Percentiles rank a stretch among this genome's conserved stretches.
These are phyloP conservation scores for Trifolium dubium DNA, from an alignment of 306 rosid species.

Conservation along the genomic window DNA sequence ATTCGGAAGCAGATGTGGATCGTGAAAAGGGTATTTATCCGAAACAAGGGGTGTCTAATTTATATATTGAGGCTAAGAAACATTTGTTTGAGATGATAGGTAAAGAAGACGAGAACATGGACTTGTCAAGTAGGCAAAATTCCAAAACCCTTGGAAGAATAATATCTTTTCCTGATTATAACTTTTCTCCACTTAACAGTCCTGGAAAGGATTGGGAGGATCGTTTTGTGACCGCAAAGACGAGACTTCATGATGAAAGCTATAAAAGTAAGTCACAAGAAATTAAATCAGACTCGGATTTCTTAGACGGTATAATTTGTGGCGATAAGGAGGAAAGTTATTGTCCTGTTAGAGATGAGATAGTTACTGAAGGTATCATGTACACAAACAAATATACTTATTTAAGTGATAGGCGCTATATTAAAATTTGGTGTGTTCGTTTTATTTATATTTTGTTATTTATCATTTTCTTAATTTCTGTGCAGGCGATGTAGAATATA, in stretches of 20 bases:
- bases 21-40: slow-evolving; percentile 54
- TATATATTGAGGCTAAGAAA: slow-evolving; percentile 84
- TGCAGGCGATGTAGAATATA: slow-evolving; percentile 59
- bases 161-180: slow-evolving; percentile 88
- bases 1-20: slow-evolving; percentile 51
- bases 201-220: slow-evolving; percentile 81
- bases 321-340: slow-evolving; percentile 46
- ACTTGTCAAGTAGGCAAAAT: slow-evolving; percentile 58
- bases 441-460: slow-evolving; percentile 31
- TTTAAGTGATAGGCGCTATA: slow-evolving; percentile 26
- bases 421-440: neutral
- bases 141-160: slow-evolving; percentile 84
- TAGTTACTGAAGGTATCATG: slow-evolving; percentile 63
- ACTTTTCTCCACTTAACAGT: slow-evolving; percentile 70
- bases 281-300: slow-evolving; percentile 46
- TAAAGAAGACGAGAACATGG: slow-evolving; percentile 63
- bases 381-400: slow-evolving; percentile 29
- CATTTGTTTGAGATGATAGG: slow-evolving; percentile 73
- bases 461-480: slow-evolving; percentile 35
- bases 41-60: slow-evolving; percentile 60
- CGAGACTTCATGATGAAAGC: slow-evolving; percentile 56
- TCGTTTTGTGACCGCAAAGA: slow-evolving; percentile 63
- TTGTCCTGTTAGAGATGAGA: slow-evolving; percentile 49
- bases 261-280: slow-evolving; percentile 47
- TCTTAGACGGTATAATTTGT: slow-evolving; percentile 39